Conservation (phyloP, 2,329 filamentous ascomycete species). For the Aschersonia sp. region DNA sequence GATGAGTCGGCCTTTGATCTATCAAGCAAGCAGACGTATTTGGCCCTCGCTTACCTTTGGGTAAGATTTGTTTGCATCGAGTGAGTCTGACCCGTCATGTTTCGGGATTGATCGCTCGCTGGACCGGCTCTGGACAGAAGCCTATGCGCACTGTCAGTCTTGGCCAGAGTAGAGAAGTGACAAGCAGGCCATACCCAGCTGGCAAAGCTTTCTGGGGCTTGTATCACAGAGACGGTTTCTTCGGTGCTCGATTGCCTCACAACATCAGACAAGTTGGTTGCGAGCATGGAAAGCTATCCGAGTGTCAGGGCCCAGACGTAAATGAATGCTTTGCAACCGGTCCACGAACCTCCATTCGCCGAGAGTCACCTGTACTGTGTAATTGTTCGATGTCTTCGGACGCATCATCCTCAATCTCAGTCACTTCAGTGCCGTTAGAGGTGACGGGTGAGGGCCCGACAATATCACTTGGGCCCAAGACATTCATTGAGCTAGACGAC, state of each 20-base stretch:
- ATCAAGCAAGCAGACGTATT: not conserved
- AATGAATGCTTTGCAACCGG: not conserved
- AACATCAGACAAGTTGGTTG: slow-evolving; percentile 41
- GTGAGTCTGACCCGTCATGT: slow-evolving; percentile 19
- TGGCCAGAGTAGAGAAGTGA: not conserved
- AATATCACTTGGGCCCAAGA: slow-evolving; percentile 47
- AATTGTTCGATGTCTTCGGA: slow-evolving; percentile 40
- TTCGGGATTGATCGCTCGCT: slow-evolving; percentile 22
- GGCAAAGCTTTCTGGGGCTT: slow-evolving; percentile 71
- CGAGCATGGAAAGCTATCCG: slow-evolving; percentile 33
- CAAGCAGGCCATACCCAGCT: slow-evolving; percentile 44
- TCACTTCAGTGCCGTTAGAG: slow-evolving; percentile 69
- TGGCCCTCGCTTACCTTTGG: slow-evolving; percentile 10
- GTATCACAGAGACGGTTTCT: slow-evolving; percentile 79
- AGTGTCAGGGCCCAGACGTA: slow-evolving; percentile 4
- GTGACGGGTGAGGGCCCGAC: slow-evolving; percentile 75
- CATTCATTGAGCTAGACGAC: slow-evolving; percentile 35
- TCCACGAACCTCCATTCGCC: slow-evolving; percentile 16
- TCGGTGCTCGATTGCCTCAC: slow-evolving; percentile 50
- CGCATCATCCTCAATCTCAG: slow-evolving; percentile 70
- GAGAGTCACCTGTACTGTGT: slow-evolving; percentile 7
- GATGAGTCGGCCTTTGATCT: not conserved
- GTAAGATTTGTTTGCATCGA: slow-evolving; percentile 7
- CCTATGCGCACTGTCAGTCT: not conserved
- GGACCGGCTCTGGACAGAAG: slow-evolving; percentile 22